Evolutionary conservation across 306 rosid species (phyloP).

Genomic region (Vigna radiata): DNA sequence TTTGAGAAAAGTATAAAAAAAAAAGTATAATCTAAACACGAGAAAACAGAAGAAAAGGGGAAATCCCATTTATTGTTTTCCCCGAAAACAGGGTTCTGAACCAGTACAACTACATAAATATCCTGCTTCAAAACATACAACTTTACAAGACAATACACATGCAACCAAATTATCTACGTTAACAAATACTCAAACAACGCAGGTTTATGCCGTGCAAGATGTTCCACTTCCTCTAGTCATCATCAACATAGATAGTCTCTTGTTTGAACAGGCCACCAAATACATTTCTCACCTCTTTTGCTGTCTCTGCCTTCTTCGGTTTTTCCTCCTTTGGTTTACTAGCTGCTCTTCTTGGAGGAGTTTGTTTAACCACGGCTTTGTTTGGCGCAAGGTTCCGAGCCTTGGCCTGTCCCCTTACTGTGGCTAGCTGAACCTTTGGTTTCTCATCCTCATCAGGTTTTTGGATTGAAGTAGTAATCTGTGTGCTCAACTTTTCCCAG

Average conservation of each 20-base stretch:
- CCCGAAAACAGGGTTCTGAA: conserved; percentile 29
- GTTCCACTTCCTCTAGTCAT: conserved; percentile 64
- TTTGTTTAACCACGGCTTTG: conserved; percentile 65
- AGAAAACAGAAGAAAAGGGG: background rate
- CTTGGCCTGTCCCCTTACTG: conserved; percentile 88
- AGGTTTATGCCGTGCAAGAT: conserved; percentile 30
- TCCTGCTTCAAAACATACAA: conserved; percentile 46
- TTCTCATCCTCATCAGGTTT: conserved; percentile 57
- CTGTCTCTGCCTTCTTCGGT: conserved; percentile 42
- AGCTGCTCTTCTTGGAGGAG: conserved; percentile 36
- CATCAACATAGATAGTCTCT: conserved; percentile 92
- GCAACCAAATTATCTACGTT: conserved; percentile 43
- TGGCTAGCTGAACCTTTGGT: conserved; percentile 74
- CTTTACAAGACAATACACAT: conserved; percentile 48
- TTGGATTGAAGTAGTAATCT: conserved; percentile 59
- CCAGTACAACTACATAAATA: conserved; percentile 43
- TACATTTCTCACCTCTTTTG: conserved; percentile 76
- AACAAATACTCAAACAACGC: conserved; percentile 40
- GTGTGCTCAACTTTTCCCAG: conserved; percentile 77
- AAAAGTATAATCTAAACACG: background rate
- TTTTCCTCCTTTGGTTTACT: conserved; percentile 56
- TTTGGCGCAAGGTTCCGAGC: conserved; percentile 66
- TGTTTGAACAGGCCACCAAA: conserved; percentile 92
- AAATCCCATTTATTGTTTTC: conserved; percentile 8
- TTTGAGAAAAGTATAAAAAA: too few species aligned